Conservation (phyloP, 73 alveolate species). For the Breviolum minutum region DNA sequence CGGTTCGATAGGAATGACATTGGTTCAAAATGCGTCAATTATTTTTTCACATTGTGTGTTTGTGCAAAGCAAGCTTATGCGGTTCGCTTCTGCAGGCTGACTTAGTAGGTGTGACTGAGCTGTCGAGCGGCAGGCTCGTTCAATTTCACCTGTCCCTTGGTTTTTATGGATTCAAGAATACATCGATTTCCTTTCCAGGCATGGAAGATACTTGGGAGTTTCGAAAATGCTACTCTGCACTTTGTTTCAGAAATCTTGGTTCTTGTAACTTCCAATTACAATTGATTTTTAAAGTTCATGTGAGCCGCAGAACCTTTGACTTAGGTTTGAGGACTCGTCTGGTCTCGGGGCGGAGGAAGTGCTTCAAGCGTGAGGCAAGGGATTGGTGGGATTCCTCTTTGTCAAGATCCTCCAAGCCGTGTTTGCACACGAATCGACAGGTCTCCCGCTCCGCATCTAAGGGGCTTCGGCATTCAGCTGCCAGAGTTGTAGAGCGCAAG, state of each 20-base stretch:
- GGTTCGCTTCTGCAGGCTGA: conserved; percentile 7
- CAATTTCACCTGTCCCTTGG: conserved; percentile 61
- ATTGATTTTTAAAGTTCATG: not conserved
- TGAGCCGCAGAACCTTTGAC: not conserved
- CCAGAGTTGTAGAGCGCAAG: no score
- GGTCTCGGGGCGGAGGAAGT: conserved; percentile 83
- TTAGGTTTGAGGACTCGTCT: conserved; percentile 50
- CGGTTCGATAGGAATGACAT: no score
- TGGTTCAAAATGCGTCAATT: not conserved
- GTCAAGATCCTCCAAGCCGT: no score
- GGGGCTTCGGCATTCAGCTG: no score
- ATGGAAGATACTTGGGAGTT: not conserved
- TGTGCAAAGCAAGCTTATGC: no score
- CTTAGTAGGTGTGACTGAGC: conserved; percentile 69
- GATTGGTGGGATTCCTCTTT: no score
- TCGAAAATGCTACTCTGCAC: not conserved
- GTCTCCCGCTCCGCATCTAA: no score
- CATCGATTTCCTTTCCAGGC: not conserved
- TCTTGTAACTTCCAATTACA: not conserved
- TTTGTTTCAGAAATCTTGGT: no score
- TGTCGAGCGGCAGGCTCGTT: conserved; percentile 59
- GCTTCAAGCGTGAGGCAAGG: conserved; percentile 32
- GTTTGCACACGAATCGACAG: no score
- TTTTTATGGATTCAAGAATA: not conserved
- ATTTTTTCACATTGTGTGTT: not conserved